phyloP scores from a whole-genome alignment of 2,329 filamentous ascomycete species.

The Lasiodiplodia sp. region DNA sequence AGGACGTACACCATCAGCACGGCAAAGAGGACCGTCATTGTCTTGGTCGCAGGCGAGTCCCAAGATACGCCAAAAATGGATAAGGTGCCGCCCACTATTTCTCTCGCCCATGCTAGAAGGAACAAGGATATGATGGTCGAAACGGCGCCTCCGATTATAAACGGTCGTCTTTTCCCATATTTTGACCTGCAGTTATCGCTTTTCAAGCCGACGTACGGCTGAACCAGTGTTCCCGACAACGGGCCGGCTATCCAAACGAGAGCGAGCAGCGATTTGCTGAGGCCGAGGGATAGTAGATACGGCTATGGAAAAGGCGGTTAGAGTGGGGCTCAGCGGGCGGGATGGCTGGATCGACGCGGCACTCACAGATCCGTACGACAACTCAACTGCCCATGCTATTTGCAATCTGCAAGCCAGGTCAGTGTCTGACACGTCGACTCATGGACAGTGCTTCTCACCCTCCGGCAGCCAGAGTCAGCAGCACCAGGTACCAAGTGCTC shows the following conservation, averaged over 20 bases:
- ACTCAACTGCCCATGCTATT: slow-evolving; percentile 93
- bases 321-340: slow-evolving; percentile 29
- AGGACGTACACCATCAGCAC: slow-evolving; percentile 88
- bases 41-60: slow-evolving; percentile 70
- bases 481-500: slow-evolving; percentile 82
- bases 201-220: slow-evolving; percentile 62
- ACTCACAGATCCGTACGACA: slow-evolving; percentile 84
- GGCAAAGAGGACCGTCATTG: slow-evolving; percentile 75
- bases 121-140: slow-evolving; percentile 59
- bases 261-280: slow-evolving; percentile 60
- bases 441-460: slow-evolving; percentile 54
- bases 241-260: slow-evolving; percentile 65
- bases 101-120: slow-evolving; percentile 58
- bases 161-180: slow-evolving; percentile 60
- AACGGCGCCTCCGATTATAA: slow-evolving; percentile 58
- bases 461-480: slow-evolving; percentile 85
- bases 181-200: slow-evolving; percentile 58
- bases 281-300: slow-evolving; percentile 60
- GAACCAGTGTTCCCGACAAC: slow-evolving; percentile 60
- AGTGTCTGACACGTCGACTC: slow-evolving; percentile 3
- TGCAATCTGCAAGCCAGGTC: slow-evolving; percentile 68
- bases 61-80: slow-evolving; percentile 73
- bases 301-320: slow-evolving; percentile 44
- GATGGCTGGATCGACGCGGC: not conserved
- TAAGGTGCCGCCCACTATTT: slow-evolving; percentile 69